Conservation (phyloP, 2,329 filamentous ascomycete genomes). For the Magnaporthiopsis poae region DNA sequence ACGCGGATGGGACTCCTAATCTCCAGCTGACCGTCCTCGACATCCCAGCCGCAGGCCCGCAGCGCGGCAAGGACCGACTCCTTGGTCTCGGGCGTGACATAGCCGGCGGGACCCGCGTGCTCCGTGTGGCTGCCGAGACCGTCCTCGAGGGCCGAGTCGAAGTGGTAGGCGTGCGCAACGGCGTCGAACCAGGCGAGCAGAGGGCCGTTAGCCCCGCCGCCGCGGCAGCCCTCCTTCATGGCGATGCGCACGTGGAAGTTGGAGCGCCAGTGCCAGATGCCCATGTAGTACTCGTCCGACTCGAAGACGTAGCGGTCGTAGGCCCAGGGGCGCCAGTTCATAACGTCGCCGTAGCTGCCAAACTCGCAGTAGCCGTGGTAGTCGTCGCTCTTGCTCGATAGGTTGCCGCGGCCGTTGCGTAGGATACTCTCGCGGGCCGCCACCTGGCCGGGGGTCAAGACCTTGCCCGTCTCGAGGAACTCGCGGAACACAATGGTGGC, state of each 20-base stretch:
- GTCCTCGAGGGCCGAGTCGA: slow-evolving; percentile 26
- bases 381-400: slow-evolving; percentile 26
- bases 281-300: slow-evolving; percentile 51
- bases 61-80: slow-evolving; percentile 26
- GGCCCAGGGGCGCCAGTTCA: slow-evolving; percentile 21
- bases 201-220: slow-evolving; percentile 21
- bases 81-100: slow-evolving; percentile 34
- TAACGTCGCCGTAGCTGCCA: slow-evolving; percentile 31
- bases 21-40: slow-evolving; percentile 55
- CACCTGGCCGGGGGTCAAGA: slow-evolving; percentile 58
- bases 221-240: slow-evolving; percentile 42
- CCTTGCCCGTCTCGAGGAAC: slow-evolving; percentile 37
- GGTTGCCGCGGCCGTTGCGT: slow-evolving; percentile 37
- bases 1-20: slow-evolving; percentile 44
- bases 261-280: slow-evolving; percentile 35
- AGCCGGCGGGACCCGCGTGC: slow-evolving; percentile 26
- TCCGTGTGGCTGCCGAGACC: slow-evolving; percentile 27
- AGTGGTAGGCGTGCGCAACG: slow-evolving; percentile 31
- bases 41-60: slow-evolving; percentile 52
- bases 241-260: slow-evolving; percentile 43
- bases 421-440: slow-evolving; percentile 57
- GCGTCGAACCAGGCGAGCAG: slow-evolving; percentile 30
- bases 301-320: slow-evolving; percentile 26
- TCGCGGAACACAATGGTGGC: slow-evolving; percentile 66
- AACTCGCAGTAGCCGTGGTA: slow-evolving; percentile 25